These are phyloP conservation scores for Pterocarpus santalinus DNA, from an alignment of 306 rosid species.

Conservation along the genomic window DNA sequence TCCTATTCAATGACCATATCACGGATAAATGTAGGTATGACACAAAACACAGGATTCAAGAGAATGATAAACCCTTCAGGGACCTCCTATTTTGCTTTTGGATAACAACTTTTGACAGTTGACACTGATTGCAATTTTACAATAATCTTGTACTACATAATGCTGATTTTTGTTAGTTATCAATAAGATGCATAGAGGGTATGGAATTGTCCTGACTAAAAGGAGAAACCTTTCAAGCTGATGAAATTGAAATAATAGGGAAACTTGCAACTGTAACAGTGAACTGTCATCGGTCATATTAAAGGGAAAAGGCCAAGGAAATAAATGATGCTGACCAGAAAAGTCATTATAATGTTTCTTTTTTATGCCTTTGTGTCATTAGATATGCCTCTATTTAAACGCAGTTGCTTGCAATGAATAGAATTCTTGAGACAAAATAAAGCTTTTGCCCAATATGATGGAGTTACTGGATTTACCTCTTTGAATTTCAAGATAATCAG, in stretches of 20 bases:
- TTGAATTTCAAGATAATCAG: slow-evolving; percentile 83
- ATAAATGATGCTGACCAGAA: neutral
- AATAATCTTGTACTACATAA: neutral
- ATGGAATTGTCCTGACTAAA: neutral
- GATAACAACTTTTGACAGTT: neutral
- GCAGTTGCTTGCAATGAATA: slow-evolving; percentile 12
- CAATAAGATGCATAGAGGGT: neutral
- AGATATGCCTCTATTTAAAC: too few relatives aligned
- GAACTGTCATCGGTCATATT: neutral
- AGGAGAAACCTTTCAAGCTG: slow-evolving; percentile 1
- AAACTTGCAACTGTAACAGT: neutral
- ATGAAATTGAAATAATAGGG: slow-evolving; percentile 29
- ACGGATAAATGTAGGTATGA: neutral
- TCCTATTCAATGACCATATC: slow-evolving; percentile 7
- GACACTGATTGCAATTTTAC: neutral
- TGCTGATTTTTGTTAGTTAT: neutral
- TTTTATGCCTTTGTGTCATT: neutral
- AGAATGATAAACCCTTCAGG: slow-evolving; percentile 22
- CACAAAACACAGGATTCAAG: neutral
- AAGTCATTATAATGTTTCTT: slow-evolving; percentile 15
- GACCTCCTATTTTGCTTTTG: neutral
- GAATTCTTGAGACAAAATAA: slow-evolving; percentile 29
- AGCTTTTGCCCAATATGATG: slow-evolving; percentile 31
- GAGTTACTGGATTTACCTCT: slow-evolving; percentile 65
- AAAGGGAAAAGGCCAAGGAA: slow-evolving; percentile 23